These are phyloP conservation scores for Dactylellina haptotyla DNA, from an alignment of 2,329 filamentous ascomycete genomes.

Conservation along the genomic window DNA sequence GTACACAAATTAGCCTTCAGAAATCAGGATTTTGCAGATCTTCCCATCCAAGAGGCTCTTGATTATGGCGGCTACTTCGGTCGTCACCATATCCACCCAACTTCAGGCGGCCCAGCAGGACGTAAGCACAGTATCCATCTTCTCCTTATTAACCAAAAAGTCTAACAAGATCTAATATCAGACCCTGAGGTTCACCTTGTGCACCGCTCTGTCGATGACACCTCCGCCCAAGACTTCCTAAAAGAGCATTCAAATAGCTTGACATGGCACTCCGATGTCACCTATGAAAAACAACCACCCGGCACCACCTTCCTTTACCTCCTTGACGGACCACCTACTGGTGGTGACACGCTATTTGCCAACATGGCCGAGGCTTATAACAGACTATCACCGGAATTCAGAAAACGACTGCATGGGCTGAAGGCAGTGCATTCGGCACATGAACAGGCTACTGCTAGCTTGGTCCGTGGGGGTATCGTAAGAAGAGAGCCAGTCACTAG, in stretches of 20 bases:
- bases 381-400: slow-evolving; percentile 80
- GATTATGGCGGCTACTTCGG: slow-evolving; percentile 80
- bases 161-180: slow-evolving; percentile 3
- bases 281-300: slow-evolving; percentile 87
- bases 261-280: slow-evolving; percentile 89
- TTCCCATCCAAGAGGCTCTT: slow-evolving; percentile 76
- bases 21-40: slow-evolving; percentile 76
- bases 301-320: slow-evolving; percentile 90
- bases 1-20: slow-evolving; percentile 69
- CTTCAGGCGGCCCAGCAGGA: slow-evolving; percentile 77
- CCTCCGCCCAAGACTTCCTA: slow-evolving; percentile 71
- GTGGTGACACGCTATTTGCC: slow-evolving; percentile 85
- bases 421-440: slow-evolving; percentile 82
- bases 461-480: slow-evolving; percentile 74
- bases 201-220: slow-evolving; percentile 75
- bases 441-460: slow-evolving; percentile 79
- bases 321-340: slow-evolving; percentile 72
- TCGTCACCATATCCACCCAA: slow-evolving; percentile 82
- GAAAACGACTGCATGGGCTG: slow-evolving; percentile 80
- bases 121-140: slow-evolving; percentile 56
- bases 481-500: slow-evolving; percentile 78
- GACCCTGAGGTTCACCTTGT: slow-evolving; percentile 80
- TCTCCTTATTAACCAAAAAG: not conserved
- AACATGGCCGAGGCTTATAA: slow-evolving; percentile 84
- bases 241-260: slow-evolving; percentile 78